Conservation (phyloP, 2,329 filamentous ascomycete genomes). For the Lasiodiplodia gonubiensis region DNA sequence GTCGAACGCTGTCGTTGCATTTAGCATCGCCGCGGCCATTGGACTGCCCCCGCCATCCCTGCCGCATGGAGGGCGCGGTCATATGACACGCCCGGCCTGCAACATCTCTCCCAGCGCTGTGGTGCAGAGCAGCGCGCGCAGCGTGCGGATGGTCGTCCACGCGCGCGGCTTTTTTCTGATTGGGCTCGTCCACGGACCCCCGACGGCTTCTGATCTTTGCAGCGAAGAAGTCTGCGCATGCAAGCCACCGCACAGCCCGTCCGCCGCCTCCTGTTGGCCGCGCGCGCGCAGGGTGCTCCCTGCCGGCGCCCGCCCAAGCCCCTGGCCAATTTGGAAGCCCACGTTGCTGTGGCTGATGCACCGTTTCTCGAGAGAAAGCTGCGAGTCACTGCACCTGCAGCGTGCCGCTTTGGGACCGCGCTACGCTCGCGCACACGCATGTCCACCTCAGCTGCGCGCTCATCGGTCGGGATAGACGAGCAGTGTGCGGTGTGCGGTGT, state of each 20-base stretch:
- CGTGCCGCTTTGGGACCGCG: constrained; percentile 19
- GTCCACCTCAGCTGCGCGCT: neutral
- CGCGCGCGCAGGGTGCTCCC: neutral
- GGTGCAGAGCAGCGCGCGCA: constrained; percentile 9
- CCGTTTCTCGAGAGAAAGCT: constrained; percentile 20
- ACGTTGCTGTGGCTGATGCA: constrained; percentile 26
- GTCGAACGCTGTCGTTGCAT: constrained; percentile 28
- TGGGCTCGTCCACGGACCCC: constrained; percentile 16
- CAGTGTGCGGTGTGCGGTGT: neutral
- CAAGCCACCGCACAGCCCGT: constrained; percentile 25
- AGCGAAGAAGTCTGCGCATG: constrained; percentile 13
- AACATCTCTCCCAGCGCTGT: constrained; percentile 10
- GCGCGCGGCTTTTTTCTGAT: constrained; percentile 25
- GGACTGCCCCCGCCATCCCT: constrained; percentile 31
- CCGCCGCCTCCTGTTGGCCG: constrained; percentile 16
- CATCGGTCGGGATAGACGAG: neutral
- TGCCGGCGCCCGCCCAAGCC: constrained; percentile 13
- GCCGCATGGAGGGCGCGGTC: constrained; percentile 37
- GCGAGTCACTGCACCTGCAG: constrained; percentile 25
- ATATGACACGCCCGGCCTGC: constrained; percentile 33
- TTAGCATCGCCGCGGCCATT: constrained; percentile 29
- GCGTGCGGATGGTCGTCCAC: constrained; percentile 15
- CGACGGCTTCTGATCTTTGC: constrained; percentile 23
- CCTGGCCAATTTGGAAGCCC: constrained; percentile 26
- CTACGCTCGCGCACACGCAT: constrained; percentile 1